These are phyloP conservation scores for Pseudoturritis turrita DNA, from an alignment of 345 rosid species.

Conservation along the genomic window DNA sequence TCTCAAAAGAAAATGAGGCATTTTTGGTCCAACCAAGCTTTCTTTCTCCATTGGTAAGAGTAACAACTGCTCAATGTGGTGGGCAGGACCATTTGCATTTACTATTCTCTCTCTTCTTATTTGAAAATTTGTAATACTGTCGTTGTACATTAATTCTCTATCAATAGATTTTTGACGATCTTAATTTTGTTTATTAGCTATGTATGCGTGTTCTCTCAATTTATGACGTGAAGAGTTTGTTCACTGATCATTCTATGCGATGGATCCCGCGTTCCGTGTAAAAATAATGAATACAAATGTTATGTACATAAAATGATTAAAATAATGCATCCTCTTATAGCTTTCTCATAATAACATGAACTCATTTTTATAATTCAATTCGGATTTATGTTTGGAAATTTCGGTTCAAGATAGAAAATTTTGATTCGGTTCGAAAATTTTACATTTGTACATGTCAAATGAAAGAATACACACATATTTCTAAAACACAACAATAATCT, in stretches of 20 bases:
- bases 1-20: slow-evolving; percentile 8
- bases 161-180: not conserved
- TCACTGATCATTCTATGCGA: not conserved
- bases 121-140: not conserved
- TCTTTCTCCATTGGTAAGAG: slow-evolving; percentile 8
- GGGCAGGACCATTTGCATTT: slow-evolving; percentile 24
- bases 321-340: not conserved
- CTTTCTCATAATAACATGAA: not conserved
- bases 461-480: no score
- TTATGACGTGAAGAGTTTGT: not conserved
- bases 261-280: not conserved
- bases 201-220: not conserved
- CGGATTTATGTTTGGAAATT: no score
- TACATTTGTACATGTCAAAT: no score
- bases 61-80: slow-evolving; percentile 11
- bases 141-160: not conserved
- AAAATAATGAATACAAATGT: no score
- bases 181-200: not conserved
- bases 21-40: slow-evolving; percentile 12
- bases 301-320: no score
- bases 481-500: no score
- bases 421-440: no score
- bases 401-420: no score
- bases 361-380: no score
- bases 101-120: not conserved